Base-by-base conservation (phyloP, 73 alveolate genomes). In the Stentor roeselii region DNA sequence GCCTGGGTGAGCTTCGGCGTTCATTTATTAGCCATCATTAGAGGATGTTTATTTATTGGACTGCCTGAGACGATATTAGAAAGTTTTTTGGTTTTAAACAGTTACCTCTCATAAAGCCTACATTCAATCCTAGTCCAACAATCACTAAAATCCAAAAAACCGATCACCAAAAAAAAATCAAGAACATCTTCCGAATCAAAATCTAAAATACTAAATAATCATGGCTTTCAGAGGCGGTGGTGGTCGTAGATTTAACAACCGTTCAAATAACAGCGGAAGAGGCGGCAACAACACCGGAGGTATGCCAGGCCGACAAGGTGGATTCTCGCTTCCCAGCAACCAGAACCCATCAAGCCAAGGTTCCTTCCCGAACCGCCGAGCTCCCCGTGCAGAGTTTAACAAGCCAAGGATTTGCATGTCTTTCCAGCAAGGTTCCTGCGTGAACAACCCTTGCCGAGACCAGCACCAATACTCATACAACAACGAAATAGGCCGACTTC, bases 1-100 rank as follows among this genome's bases (percentile, higher is more conserved):
- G 50, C 37, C 37, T 27, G 80, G 80, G 41, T 67, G 21, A 14
- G 80, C 42, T 27, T 67, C 80, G 21, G 80, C 80, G n/a, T 67
- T 67, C 80, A 67, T 67, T 50, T 50, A 11, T 11, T 50, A 11
- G 67, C 30, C 21, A 11, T 11, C 21, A 50, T 11, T 50, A 6
- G 30, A 50, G 6, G 30, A 50, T 50, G 21, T 50, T 50, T 50
- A 11, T 50, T 50, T 11, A 50, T 11, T 21, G 6, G 6, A 11
- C 21, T 50, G 6, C 67, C 21, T 50, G 30, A 11, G 21, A 50
- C 67, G 6, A 11, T 11, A 50, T 21, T 50, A 50, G 6, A 11
- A 50, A 11, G 6, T 50, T 21, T 11, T 50, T 11, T 50, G 67
- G 21, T 21, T 50, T 6, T 21, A 11, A 50, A 21, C 67, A 50